Base-by-base conservation (phyloP, 352 stramenopile genomes). In the Saprolegnia parasitica region DNA sequence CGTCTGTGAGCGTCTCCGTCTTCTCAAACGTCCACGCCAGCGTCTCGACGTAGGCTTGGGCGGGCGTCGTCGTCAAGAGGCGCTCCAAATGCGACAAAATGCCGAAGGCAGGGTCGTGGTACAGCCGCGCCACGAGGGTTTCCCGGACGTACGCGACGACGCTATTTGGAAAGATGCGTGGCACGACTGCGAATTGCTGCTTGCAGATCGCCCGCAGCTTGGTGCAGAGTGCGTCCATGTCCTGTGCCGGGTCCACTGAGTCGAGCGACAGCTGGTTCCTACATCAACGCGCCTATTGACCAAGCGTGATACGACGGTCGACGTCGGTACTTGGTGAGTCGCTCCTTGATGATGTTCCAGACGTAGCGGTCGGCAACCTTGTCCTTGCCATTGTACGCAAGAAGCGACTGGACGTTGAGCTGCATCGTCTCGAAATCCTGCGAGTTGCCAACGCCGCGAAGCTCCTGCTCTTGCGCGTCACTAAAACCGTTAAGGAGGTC, bases 271-370 rank as follows among this genome's bases (percentile, higher is more conserved):
- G 45, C 71, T 60, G 52, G 9, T 60, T 60, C 35, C 52, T 60
- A 24, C 52, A 9, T 24, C 11, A 60, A 4, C 11, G 20, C 13
- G 3, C n/a, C n/a, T n/a, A n/a, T n/a, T n/a, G n/a, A n/a, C n/a
- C n/a, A n/a, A n/a, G n/a, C n/a, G n/a, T n/a, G n/a, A n/a, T n/a
- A n/a, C n/a, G n/a, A n/a, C n/a, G n/a, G n/a, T n/a, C n/a, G n/a
- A n/a, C n/a, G n/a, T n/a, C n/a, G n/a, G 24, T 70, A 81, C 75
- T 82, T 88, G 8, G 80, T 78, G 11, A 93, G 72, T 11, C 72
- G 74, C 35, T 91, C 81, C 50, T 89, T 89, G 71, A 92, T 86
- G 46, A 93, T 79, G 61, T 93, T 93, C 86, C 86, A 93, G 35
- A 93, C 84, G 52, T 86, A 93, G 50, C 84, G 82, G 66, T 93